Conservation (phyloP, 2,329 filamentous ascomycete species). For the Helotiales sp. region DNA sequence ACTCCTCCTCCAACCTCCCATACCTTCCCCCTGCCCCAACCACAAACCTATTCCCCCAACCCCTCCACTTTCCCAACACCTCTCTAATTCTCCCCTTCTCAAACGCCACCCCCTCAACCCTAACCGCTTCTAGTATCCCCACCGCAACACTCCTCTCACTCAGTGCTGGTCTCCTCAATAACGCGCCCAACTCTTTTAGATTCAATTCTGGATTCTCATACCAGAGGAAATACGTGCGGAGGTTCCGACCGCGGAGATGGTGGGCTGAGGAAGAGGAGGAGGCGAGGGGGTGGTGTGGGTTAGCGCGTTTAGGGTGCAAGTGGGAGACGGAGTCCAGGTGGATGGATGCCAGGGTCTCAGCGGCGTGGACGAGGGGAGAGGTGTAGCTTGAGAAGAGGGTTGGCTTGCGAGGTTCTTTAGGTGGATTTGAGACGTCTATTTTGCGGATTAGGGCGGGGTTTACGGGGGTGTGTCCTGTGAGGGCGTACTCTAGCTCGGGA, state of each 20-base stretch:
- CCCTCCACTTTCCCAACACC: constrained; percentile 39
- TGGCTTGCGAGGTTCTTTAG: background rate
- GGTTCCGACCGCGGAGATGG: constrained; percentile 9
- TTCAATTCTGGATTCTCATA: constrained; percentile 55
- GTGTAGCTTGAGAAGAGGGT: constrained; percentile 9
- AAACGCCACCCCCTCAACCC: constrained; percentile 56
- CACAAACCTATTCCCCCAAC: constrained; percentile 9
- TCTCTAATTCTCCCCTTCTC: constrained; percentile 53
- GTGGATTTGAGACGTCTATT: background rate
- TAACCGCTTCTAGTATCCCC: constrained; percentile 64
- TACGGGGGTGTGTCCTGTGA: background rate
- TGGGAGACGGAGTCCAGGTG: constrained; percentile 32
- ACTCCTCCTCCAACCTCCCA: constrained; percentile 8
- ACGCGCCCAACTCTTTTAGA: constrained; percentile 54
- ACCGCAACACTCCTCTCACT: constrained; percentile 57
- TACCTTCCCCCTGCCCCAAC: background rate
- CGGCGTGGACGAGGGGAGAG: background rate
- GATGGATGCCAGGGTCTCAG: constrained; percentile 18
- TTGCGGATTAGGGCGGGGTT: background rate
- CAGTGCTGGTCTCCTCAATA: constrained; percentile 66
- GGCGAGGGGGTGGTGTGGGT: constrained; percentile 25
- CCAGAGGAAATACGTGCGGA: constrained; percentile 68
- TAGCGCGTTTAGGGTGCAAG: constrained; percentile 10
- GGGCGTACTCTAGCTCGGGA: constrained; percentile 25
- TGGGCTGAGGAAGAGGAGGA: background rate